phyloP scores from a whole-genome alignment of 2,329 filamentous ascomycete genomes.

The Lachnellula suecica region DNA sequence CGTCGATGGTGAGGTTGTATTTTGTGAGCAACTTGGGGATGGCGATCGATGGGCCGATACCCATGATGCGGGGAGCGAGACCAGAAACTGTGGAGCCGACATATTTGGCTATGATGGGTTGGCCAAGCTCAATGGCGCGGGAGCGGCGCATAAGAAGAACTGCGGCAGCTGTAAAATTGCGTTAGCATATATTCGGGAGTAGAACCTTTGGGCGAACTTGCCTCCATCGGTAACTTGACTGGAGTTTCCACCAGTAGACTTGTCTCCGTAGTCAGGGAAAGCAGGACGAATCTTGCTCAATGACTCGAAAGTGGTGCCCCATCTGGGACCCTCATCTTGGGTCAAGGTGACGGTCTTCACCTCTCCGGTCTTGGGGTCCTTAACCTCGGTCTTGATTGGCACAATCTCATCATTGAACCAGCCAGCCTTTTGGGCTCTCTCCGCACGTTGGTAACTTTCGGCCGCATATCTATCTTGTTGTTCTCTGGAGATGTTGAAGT shows the following conservation, averaged over 20 bases:
- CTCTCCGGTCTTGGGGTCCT: constrained; percentile 80
- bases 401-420: constrained; percentile 94
- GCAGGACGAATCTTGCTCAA: constrained; percentile 84
- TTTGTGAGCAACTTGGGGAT: constrained; percentile 82
- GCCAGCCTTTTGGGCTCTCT: constrained; percentile 85
- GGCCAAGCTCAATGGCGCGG: constrained; percentile 79
- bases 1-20: constrained; percentile 74
- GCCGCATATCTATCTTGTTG: constrained; percentile 82
- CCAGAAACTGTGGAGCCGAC: constrained; percentile 89
- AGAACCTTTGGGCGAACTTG: background rate
- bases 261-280: constrained; percentile 80
- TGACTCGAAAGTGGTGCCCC: constrained; percentile 81
- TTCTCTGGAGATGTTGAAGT: constrained; percentile 82
- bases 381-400: constrained; percentile 78
- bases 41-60: constrained; percentile 76
- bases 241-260: constrained; percentile 89
- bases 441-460: constrained; percentile 84
- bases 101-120: constrained; percentile 93
- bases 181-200: constrained; percentile 16
- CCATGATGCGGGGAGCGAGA: constrained; percentile 93
- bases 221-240: constrained; percentile 91
- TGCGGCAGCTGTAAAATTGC: constrained; percentile 62
- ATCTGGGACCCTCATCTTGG: constrained; percentile 86
- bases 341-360: constrained; percentile 73
- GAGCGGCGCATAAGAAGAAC: constrained; percentile 93